Evolutionary conservation across 441 rosid species (phyloP).

Genomic region (Isatis lusitanica): DNA sequence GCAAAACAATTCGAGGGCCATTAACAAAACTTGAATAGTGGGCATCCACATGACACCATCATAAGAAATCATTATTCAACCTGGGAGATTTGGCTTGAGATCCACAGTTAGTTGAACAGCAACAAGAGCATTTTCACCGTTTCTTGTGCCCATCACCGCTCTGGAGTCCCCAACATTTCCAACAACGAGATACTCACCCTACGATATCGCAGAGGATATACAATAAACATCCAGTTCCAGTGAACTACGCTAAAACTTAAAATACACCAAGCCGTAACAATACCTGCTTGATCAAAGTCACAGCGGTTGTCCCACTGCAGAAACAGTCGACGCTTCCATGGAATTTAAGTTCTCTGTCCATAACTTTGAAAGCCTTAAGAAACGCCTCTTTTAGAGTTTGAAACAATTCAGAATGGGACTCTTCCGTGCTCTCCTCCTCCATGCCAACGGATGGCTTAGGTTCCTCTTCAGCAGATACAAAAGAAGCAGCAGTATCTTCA

Average conservation of each 20-base stretch:
- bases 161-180: constrained; percentile 44
- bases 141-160: constrained; percentile 47
- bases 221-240: neutral
- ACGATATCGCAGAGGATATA: constrained; percentile 4
- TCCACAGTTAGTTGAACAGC: constrained; percentile 48
- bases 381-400: constrained; percentile 72
- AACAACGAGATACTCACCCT: constrained; percentile 42
- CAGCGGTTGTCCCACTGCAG: constrained; percentile 99
- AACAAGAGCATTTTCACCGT: constrained; percentile 34
- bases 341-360: constrained; percentile 90
- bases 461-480: constrained; percentile 70
- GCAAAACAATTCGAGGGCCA: neutral
- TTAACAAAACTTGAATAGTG: neutral
- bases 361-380: constrained; percentile 87
- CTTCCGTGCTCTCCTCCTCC: constrained; percentile 48
- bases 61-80: constrained; percentile 24
- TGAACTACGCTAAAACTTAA: neutral
- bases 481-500: constrained; percentile 49
- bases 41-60: constrained; percentile 3
- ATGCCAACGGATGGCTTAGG: constrained; percentile 52
- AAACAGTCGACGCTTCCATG: constrained; percentile 71
- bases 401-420: constrained; percentile 51
- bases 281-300: constrained; percentile 94
- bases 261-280: constrained; percentile 10
- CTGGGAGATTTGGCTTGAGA: constrained; percentile 49